Evolutionary conservation across 164 flowering plant species (phyloP), one percentile per base, ranked within the genome.

Genomic region (Houttuynia cordata): DNA sequence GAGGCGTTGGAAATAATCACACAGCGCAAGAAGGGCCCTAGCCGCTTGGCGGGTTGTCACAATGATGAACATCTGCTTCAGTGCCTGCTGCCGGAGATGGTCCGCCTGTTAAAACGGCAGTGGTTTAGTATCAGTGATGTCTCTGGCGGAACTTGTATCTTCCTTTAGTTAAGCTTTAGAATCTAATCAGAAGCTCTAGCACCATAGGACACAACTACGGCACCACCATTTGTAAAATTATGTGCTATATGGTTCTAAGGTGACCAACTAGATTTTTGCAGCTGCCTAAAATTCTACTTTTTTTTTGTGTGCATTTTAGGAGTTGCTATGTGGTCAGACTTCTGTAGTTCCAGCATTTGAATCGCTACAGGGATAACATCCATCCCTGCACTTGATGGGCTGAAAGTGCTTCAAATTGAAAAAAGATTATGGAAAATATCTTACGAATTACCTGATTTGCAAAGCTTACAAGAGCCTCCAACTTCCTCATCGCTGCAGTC

Each of bases 1-100:
- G 40, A 91, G 84, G 39, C 96, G 87, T 66, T 85, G 91, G 73
- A 83, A 83, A 69, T 86, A 88, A 70, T 91, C 94, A 1, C 96
- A 96, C 62, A 88, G 70, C 12, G 83, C 87, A 40, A 91, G 80
- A 71, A 91, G 73, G 41, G 83, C 88, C 58, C 81, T 75, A 34
- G 96, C 97, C 54, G 91, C 81, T 76, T 91, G 96, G 18, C 87
- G 85, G 18, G 71, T 74, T 20, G 94, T 91, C 30, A 91, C 74
- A 66, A 84, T 83, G 51, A 72, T 75, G 19, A 65, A 66, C 84
- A 87, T 84, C 67, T 83, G 95, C 67, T 75, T 81, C 64, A 90
- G 70, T 8, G 92, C 79, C 71, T 75, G 85, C 62, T 78, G 83
- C 8, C 95, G 87, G 54, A 90, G 81, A 70, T 90, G 82, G 67